Percentiles rank a stretch among this genome's conserved stretches.
Conservation (phyloP, 306 rosid species). For the Prunus mira region DNA sequence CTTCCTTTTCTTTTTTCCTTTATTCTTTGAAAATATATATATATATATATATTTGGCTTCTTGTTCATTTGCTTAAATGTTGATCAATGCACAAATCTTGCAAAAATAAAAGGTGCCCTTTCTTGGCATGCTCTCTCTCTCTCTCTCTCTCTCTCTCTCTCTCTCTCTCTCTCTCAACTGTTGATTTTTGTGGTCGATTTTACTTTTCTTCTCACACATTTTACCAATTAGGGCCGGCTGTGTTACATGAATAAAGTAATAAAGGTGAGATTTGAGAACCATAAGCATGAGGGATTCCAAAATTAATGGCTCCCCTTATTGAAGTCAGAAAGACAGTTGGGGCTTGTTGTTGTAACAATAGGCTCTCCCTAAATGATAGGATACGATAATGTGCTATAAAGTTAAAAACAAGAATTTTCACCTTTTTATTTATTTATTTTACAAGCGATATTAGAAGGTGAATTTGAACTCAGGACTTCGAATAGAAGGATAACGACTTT, state of each 20-base stretch:
- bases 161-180: not conserved
- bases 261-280: not conserved
- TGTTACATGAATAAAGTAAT: not conserved
- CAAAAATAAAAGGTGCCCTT: not conserved
- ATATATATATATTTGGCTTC: not conserved
- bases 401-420: not conserved
- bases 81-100: not conserved
- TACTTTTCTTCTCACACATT: not conserved
- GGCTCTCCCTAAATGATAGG: not conserved
- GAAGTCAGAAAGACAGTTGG: not conserved
- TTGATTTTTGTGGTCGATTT: not conserved
- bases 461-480: too few relatives aligned
- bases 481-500: too few relatives aligned
- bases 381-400: not conserved
- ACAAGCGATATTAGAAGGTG: too few relatives aligned
- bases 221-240: not conserved
- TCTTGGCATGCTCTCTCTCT: not conserved
- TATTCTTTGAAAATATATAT: not conserved
- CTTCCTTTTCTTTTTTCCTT: not conserved
- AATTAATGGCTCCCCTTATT: not conserved
- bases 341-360: not conserved
- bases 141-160: too few relatives aligned
- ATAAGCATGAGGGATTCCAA: not conserved
- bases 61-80: not conserved
- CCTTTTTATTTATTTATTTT: not conserved